These are phyloP conservation scores for Yueomyces sinensis DNA, from an alignment of 805 yeast species.

Conservation along the genomic window DNA sequence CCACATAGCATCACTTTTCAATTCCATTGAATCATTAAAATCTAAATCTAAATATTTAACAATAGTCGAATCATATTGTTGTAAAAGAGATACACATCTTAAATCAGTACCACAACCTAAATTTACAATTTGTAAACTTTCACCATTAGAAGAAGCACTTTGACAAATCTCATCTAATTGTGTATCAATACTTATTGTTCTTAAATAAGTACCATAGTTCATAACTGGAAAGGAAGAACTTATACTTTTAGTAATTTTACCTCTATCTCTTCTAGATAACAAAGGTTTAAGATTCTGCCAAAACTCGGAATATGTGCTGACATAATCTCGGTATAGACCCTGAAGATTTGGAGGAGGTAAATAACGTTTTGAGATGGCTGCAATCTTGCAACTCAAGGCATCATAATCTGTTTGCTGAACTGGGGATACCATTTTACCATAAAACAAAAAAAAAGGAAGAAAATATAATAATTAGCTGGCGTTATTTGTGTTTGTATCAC, in stretches of 20 bases:
- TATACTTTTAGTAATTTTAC: conserved; percentile 10
- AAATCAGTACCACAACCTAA: conserved; percentile 64
- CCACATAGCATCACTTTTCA: conserved; percentile 25
- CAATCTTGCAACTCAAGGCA: conserved; percentile 52
- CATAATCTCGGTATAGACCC: background rate
- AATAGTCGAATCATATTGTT: conserved; percentile 12
- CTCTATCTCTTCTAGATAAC: conserved; percentile 9
- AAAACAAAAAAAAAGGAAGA: no score
- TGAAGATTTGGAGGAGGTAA: conserved; percentile 23
- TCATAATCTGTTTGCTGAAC: conserved; percentile 45
- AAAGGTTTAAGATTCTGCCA: background rate
- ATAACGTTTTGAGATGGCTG: conserved; percentile 38
- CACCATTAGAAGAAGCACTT: conserved; percentile 10
- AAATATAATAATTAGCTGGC: no score
- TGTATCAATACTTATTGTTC: conserved; percentile 40
- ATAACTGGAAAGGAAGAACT: conserved; percentile 44
- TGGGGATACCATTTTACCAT: no score
- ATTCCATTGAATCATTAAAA: conserved; percentile 31
- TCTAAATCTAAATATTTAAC: conserved; percentile 35
- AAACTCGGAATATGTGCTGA: background rate
- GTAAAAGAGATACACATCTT: conserved; percentile 30
- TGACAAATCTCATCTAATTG: conserved; percentile 25
- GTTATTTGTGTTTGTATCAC: no score
- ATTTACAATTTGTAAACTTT: conserved; percentile 39
- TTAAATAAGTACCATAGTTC: conserved; percentile 55